Conservation (phyloP, 2,329 filamentous ascomycete genomes). For the Pyricularia pennisetigena region DNA sequence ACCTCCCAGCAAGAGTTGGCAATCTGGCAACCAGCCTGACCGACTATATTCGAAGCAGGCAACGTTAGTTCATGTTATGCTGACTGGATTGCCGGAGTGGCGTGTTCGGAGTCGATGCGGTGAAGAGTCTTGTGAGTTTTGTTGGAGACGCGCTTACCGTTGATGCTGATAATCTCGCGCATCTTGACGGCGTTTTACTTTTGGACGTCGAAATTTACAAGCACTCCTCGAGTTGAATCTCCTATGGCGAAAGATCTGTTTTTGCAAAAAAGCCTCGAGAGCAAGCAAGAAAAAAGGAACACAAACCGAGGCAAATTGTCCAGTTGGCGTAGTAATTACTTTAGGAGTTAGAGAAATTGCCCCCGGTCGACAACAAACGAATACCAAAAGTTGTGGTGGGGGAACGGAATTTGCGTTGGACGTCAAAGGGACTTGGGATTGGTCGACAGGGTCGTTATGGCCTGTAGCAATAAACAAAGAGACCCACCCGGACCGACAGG, state of each 20-base stretch:
- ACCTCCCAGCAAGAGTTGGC: constrained; percentile 99
- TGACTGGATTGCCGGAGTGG: not conserved
- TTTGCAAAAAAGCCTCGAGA: not conserved
- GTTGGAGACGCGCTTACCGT: constrained; percentile 56
- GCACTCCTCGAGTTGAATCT: not conserved
- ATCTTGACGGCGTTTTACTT: constrained; percentile 33
- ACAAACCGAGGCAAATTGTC: not conserved
- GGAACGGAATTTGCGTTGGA: not conserved
- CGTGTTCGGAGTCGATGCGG: constrained; percentile 26
- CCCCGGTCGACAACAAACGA: not conserved
- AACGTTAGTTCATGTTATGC: constrained; percentile 35
- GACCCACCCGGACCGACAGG: not conserved
- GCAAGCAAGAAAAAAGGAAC: not conserved
- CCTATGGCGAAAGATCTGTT: not conserved
- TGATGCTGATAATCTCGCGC: constrained; percentile 99
- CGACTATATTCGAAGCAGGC: constrained; percentile 56
- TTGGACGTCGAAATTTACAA: not conserved
- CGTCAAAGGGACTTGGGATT: not conserved
- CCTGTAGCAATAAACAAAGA: not conserved
- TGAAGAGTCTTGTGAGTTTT: constrained; percentile 23
- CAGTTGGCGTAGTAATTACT: not conserved
- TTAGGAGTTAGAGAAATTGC: not conserved
- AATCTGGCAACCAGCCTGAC: constrained; percentile 99
- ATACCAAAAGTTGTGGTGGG: not conserved
- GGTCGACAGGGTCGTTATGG: not conserved